Conservation (phyloP, 2,329 filamentous ascomycete species). For the Diaporthe humulicola region DNA sequence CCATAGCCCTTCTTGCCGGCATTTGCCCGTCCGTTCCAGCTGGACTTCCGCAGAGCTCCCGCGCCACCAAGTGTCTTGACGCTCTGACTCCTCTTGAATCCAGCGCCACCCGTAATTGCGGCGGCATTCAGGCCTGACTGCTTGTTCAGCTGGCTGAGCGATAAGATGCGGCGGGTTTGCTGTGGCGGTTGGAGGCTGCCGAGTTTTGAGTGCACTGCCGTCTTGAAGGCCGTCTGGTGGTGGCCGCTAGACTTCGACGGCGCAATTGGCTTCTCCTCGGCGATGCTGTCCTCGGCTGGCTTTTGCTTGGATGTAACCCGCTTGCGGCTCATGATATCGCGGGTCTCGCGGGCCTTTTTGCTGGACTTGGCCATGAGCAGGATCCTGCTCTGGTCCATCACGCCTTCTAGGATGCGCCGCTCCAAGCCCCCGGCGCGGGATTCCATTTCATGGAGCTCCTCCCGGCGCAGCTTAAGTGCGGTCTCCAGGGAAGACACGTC, state of each 20-base stretch:
- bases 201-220: constrained; percentile 67
- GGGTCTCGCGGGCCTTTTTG: constrained; percentile 51
- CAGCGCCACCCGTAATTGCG: constrained; percentile 62
- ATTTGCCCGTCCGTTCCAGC: constrained; percentile 69
- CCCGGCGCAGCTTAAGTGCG: constrained; percentile 86
- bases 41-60: constrained; percentile 73
- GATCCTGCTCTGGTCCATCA: constrained; percentile 95
- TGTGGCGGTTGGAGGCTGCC: constrained; percentile 64
- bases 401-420: constrained; percentile 91
- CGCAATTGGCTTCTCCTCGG: constrained; percentile 45
- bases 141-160: constrained; percentile 88
- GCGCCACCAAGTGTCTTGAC: constrained; percentile 72
- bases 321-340: constrained; percentile 71
- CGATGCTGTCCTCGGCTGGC: constrained; percentile 43
- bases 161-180: constrained; percentile 82
- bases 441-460: constrained; percentile 94
- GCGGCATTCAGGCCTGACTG: constrained; percentile 58
- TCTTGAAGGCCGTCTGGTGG: constrained; percentile 57
- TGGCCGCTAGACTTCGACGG: constrained; percentile 25
- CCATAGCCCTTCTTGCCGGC: constrained; percentile 60
- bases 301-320: constrained; percentile 62
- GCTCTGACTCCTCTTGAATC: constrained; percentile 83
- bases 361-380: constrained; percentile 81
- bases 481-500: constrained; percentile 94
- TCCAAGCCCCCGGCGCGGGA: constrained; percentile 88